A percentile compares a stretch with the other conserved stretches of the same genome.
Evolutionary conservation across 169 alveolate species (phyloP).

Genomic region (Perkinsus chesapeaki): DNA sequence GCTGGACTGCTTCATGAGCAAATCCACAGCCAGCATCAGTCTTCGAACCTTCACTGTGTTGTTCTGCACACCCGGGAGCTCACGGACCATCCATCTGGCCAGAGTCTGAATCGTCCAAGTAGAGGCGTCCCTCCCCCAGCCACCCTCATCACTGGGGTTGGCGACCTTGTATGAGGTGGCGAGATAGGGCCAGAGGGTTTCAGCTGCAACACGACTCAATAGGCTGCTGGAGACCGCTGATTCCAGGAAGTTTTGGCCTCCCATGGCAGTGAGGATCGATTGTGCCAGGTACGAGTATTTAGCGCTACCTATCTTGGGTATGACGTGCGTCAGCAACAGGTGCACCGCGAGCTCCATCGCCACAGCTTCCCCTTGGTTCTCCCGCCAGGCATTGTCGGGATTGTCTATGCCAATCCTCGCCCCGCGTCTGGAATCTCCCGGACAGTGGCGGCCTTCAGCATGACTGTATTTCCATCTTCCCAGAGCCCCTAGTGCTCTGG

Average conservation of each 20-base stretch:
- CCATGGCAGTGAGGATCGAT: background rate
- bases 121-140: background rate
- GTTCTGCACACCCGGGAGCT: background rate
- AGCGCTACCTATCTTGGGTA: background rate
- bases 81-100: background rate
- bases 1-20: background rate
- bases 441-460: background rate
- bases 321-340: background rate
- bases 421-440: background rate
- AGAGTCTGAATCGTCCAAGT: background rate
- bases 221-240: background rate
- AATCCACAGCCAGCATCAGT: background rate
- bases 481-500: background rate
- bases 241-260: background rate
- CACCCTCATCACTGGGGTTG: background rate
- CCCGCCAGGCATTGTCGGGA: background rate
- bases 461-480: background rate
- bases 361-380: background rate
- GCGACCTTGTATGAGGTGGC: background rate
- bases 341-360: background rate
- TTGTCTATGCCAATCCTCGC: background rate
- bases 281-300: background rate
- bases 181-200: background rate
- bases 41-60: background rate
- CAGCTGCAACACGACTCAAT: background rate